phyloP scores from a whole-genome alignment of 2,329 filamentous ascomycete species.

The Cercospora berteroae region DNA sequence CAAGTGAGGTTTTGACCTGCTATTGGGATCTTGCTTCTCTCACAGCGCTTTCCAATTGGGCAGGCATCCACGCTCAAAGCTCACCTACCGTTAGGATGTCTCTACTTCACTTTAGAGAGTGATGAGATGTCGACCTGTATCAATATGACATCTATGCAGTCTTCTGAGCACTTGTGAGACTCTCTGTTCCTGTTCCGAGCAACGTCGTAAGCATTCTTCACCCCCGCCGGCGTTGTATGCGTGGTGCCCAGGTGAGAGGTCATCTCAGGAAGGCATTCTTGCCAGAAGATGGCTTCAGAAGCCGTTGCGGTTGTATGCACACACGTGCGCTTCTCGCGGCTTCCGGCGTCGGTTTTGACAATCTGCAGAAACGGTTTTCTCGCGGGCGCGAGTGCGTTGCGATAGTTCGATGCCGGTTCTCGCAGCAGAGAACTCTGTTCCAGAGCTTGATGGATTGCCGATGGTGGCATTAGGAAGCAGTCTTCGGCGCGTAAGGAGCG shows the following conservation, averaged over 20 bases:
- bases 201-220: not conserved
- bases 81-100: not conserved
- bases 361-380: not conserved
- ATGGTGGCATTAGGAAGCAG: not conserved
- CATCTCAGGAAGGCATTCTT: not conserved
- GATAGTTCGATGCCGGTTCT: not conserved
- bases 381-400: not conserved
- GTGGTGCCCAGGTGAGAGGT: not conserved
- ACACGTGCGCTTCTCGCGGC: not conserved
- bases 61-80: not conserved
- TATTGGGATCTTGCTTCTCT: not conserved
- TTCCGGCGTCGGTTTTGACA: not conserved
- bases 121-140: not conserved
- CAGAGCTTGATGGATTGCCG: not conserved
- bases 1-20: not conserved
- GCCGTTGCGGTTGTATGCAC: not conserved
- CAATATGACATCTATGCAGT: not conserved
- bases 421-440: not conserved
- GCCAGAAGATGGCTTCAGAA: not conserved
- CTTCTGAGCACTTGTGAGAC: not conserved
- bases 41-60: not conserved
- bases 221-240: not conserved
- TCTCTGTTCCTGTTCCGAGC: not conserved
- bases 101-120: not conserved
- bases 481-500: not conserved